Percentiles rank a stretch among this genome's conserved stretches.
These are phyloP conservation scores for Helotiales sp. DNA, from an alignment of 2,329 filamentous ascomycete genomes.

Conservation along the genomic window DNA sequence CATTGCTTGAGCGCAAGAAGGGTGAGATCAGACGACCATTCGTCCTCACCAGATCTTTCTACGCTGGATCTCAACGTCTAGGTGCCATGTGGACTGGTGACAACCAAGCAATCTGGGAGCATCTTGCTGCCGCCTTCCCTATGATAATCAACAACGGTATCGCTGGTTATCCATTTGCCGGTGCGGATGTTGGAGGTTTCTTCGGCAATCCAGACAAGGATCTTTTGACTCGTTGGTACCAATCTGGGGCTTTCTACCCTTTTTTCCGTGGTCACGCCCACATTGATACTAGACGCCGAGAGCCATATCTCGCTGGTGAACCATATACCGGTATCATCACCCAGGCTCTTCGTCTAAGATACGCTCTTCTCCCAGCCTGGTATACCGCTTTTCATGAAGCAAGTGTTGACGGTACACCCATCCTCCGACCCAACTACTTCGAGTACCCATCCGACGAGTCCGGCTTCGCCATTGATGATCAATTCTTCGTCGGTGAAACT, in stretches of 20 bases:
- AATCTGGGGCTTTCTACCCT: conserved; percentile 94
- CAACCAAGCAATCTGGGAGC: conserved; percentile 91
- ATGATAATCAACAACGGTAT: conserved; percentile 96
- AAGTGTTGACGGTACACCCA: conserved; percentile 79
- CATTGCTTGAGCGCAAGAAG: conserved; percentile 81
- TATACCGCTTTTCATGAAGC: conserved; percentile 97
- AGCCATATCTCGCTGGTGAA: conserved; percentile 86
- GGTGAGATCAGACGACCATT: conserved; percentile 87
- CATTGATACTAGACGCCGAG: conserved; percentile 91
- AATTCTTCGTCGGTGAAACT: conserved; percentile 87
- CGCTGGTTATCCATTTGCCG: conserved; percentile 89
- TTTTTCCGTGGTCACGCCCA: conserved; percentile 98
- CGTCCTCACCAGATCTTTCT: conserved; percentile 91
- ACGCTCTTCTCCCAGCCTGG: conserved; percentile 89
- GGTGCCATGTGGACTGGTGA: conserved; percentile 99
- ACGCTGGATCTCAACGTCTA: conserved; percentile 83
- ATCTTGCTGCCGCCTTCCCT: conserved; percentile 85
- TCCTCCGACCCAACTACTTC: conserved; percentile 92
- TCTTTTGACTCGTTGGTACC: conserved; percentile 92
- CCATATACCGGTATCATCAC: conserved; percentile 87
- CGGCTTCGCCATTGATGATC: conserved; percentile 89
- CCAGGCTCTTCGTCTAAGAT: conserved; percentile 84
- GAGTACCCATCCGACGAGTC: conserved; percentile 84
- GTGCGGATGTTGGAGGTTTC: conserved; percentile 96
- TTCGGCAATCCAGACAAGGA: conserved; percentile 97